A percentile compares a stretch with the other conserved stretches of the same genome.
Conservation (phyloP, 176 grass and related monocot species). For the Guadua angustifolia region DNA sequence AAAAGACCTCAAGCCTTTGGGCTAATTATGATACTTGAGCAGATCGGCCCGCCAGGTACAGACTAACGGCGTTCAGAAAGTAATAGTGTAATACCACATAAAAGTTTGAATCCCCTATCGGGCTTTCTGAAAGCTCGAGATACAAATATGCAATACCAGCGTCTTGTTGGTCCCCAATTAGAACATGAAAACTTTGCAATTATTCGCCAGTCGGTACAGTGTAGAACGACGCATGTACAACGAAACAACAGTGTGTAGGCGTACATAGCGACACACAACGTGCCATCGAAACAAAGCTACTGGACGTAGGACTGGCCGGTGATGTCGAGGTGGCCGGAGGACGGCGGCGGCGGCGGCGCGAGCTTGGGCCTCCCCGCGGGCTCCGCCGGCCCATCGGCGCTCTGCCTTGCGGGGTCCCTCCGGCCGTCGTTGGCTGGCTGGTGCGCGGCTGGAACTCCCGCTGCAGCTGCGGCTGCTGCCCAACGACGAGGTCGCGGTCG, state of each 20-base stretch:
- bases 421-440: constrained; percentile 50
- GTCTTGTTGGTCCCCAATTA: too few species aligned
- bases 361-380: constrained; percentile 22
- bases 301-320: constrained; percentile 87
- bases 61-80: not conserved
- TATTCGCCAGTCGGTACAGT: constrained; percentile 1
- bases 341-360: constrained; percentile 69
- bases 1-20: not conserved
- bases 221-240: not conserved
- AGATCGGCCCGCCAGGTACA: not conserved
- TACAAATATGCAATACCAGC: not conserved
- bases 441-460: constrained; percentile 58
- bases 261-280: not conserved
- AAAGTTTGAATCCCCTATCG: too few species aligned
- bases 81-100: not conserved
- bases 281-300: constrained; percentile 40
- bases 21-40: not conserved
- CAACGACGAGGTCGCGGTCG: constrained; percentile 19
- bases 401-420: constrained; percentile 54
- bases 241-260: not conserved
- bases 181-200: not conserved
- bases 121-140: too few species aligned
- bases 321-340: constrained; percentile 87
- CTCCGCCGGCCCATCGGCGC: constrained; percentile 68
- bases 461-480: constrained; percentile 37